Base-by-base conservation (phyloP, 306 rosid genomes). In the Nissolia schottii region DNA sequence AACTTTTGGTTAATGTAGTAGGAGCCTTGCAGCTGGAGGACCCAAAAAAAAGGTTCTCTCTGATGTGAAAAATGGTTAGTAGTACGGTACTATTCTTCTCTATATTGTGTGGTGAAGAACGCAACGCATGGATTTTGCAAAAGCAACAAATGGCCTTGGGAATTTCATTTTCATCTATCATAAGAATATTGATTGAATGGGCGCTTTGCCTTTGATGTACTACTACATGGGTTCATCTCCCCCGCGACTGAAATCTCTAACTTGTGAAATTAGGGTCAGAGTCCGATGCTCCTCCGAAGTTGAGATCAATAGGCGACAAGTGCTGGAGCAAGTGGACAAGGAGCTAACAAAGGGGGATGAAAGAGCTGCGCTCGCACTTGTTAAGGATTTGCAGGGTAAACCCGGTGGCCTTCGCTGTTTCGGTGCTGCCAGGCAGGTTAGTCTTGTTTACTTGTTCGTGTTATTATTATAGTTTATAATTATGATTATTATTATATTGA, bases 371-470 rank as follows among this genome's bases (percentile, higher is more conserved):
- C 91, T 91, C 8, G 24, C 83, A 16, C 85, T 89, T 27, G 88
- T 88, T 12, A 94, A 85, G 74, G 92, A 86, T 23, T 85, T 72
- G 56, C 98, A 79, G 62, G 94, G 90, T 45, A 85, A 89, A 60
- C 81, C 87, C n/a, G 85, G 77, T 6, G 97, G 98, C 25, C 85
- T 87, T 79, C 82, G 79, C 0, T 83, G 87, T 76, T 94, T 94
- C 63, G 99, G 99, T 43, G 84, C 95, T 9, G 92, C 95, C 37
- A 87, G 97, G 64, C 96, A 91, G 97, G 96, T 87, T 64, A 2
- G 67, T 60, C 3, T 22, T 19, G 20, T 25, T 31, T 22, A 18
- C 32, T 38, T 8, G 9, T 15, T 53, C 73, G 10, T n/a, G n/a
- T n/a, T n/a, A n/a, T n/a, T n/a, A n/a, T n/a, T n/a, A 0, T 7